phyloP scores from a whole-genome alignment of 768 basidiomycete genomes.

The Lactarius deliciosus region DNA sequence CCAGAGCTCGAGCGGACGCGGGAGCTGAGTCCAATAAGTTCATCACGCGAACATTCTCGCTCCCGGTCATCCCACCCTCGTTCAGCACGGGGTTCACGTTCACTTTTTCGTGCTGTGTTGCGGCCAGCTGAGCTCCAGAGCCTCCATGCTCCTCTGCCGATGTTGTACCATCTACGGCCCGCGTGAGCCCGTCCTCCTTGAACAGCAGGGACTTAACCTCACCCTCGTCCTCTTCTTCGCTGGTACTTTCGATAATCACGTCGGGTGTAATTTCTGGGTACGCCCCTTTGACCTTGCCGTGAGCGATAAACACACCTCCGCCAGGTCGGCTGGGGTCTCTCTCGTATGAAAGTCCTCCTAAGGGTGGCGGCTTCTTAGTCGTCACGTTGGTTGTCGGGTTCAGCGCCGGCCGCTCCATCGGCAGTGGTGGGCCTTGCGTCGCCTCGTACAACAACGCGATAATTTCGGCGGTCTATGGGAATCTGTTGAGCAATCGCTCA shows the following conservation, averaged over 20 bases:
- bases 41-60: conserved; percentile 68
- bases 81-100: conserved; percentile 83
- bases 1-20: conserved; percentile 47
- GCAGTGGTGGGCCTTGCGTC: conserved; percentile 70
- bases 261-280: conserved; percentile 52
- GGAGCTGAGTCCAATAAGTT: conserved; percentile 68
- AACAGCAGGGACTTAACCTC: conserved; percentile 23
- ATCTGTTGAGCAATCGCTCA: conserved; percentile 18
- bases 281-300: conserved; percentile 34
- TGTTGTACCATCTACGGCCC: conserved; percentile 21
- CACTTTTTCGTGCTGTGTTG: conserved; percentile 42
- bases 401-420: conserved; percentile 54
- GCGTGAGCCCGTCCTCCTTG: conserved; percentile 19
- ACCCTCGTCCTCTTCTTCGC: conserved; percentile 34
- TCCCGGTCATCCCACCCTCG: conserved; percentile 36
- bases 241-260: conserved; percentile 51
- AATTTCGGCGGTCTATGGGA: conserved; percentile 80
- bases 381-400: conserved; percentile 80
- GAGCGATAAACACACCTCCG: conserved; percentile 81
- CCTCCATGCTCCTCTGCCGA: conserved; percentile 8
- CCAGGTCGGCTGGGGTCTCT: conserved; percentile 81
- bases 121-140: conserved; percentile 49
- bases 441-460: conserved; percentile 90
- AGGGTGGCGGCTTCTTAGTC: conserved; percentile 49
- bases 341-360: conserved; percentile 62